These are phyloP conservation scores for Strobilomyces confusus DNA, from an alignment of 768 basidiomycete species.

Conservation along the genomic window DNA sequence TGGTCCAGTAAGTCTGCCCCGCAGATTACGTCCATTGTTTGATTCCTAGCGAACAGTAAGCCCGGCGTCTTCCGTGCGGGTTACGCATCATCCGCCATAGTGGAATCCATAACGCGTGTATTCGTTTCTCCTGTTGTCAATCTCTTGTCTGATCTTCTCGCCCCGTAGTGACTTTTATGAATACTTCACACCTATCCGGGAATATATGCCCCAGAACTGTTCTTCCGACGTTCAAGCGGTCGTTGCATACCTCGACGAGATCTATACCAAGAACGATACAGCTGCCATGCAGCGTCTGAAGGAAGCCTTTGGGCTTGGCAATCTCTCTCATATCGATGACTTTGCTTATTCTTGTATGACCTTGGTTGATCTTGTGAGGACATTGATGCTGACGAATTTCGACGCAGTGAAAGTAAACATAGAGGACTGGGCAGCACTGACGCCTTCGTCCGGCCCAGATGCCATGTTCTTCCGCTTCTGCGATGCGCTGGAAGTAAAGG, in stretches of 20 bases:
- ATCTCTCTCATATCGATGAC: conserved; percentile 60
- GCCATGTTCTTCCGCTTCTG: too few species aligned
- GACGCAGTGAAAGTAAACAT: too few species aligned
- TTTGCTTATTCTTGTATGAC: conserved; percentile 35
- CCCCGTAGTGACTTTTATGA: conserved; percentile 23
- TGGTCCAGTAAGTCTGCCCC: conserved; percentile 52
- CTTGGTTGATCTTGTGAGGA: too few species aligned
- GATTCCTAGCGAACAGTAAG: conserved; percentile 27
- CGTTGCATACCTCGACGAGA: conserved; percentile 25
- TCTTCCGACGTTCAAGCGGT: conserved; percentile 68
- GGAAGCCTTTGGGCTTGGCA: conserved; percentile 52
- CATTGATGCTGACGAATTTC: too few species aligned
- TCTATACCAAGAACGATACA: too few species aligned
- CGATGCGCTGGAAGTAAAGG: too few species aligned
- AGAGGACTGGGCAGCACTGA: too few species aligned
- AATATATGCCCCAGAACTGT: conserved; percentile 69
- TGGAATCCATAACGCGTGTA: conserved; percentile 41
- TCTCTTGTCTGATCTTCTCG: background rate
- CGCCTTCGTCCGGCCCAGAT: too few species aligned
- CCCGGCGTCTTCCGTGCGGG: conserved; percentile 40
- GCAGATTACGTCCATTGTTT: background rate
- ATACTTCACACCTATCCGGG: conserved; percentile 70
- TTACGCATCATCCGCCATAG: conserved; percentile 48
- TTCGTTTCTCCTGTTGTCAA: background rate
- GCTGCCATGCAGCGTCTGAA: conserved; percentile 40